These are phyloP conservation scores for Articulospora tetracladia DNA, from an alignment of 495 filamentous ascomycete genomes.

Conservation along the genomic window DNA sequence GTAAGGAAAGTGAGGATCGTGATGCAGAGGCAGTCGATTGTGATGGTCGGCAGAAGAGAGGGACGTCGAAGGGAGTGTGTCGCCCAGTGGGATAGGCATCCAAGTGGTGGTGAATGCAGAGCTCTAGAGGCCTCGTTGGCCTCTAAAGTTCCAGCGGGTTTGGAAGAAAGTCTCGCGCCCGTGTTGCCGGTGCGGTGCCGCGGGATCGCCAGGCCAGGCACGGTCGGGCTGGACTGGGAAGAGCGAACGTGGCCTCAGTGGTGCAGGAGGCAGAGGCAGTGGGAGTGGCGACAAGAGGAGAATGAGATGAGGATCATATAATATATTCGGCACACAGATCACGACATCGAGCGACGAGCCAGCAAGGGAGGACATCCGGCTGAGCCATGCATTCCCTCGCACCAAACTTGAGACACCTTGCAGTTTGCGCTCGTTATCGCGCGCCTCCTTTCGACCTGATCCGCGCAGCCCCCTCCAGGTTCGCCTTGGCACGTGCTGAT, in stretches of 20 bases:
- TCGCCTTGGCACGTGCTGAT: background rate
- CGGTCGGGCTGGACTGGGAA: too few species aligned
- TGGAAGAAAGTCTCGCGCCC: background rate
- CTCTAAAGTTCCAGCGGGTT: constrained; percentile 20
- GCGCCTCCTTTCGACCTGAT: background rate
- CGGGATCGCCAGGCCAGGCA: constrained; percentile 15
- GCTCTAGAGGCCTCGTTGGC: constrained; percentile 26
- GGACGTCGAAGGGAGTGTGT: constrained; percentile 31
- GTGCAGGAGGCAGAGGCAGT: background rate
- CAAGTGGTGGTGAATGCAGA: constrained; percentile 24
- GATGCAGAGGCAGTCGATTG: constrained; percentile 21
- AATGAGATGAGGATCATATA: too few species aligned
- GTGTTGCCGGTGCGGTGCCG: background rate
- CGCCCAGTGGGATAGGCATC: constrained; percentile 30
- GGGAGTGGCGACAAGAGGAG: background rate
- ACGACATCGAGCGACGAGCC: too few species aligned
- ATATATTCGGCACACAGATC: too few species aligned
- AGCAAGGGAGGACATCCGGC: too few species aligned
- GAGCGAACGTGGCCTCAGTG: constrained; percentile 15
- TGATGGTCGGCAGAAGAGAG: constrained; percentile 13
- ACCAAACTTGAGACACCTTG: constrained; percentile 5
- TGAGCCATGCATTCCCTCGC: too few species aligned
- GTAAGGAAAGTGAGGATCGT: constrained; percentile 20
- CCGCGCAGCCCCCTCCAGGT: background rate
- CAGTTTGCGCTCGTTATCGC: background rate